A percentile compares a stretch with the other conserved stretches of the same genome.
phyloP scores from a whole-genome alignment of 345 rosid species.

The Camelina sativa region DNA sequence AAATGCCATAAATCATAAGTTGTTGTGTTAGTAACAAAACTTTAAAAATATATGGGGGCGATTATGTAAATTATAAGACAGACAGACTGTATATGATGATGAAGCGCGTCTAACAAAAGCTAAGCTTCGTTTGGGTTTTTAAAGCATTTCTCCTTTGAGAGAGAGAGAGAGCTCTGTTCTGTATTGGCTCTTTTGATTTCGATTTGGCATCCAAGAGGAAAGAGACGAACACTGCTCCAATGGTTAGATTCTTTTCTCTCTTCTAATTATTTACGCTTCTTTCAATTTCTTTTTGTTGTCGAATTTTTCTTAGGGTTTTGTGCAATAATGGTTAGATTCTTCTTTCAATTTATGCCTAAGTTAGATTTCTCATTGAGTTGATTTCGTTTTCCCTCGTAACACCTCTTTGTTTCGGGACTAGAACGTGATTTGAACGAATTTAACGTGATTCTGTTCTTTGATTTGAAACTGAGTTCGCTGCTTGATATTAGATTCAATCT shows the following conservation, averaged over 20 bases:
- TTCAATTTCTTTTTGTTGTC: neutral
- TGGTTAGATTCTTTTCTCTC: constrained; percentile 35
- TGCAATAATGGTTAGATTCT: neutral
- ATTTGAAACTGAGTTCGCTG: constrained; percentile 4
- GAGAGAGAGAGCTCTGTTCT: constrained; percentile 1
- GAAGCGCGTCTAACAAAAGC: constrained; percentile 39
- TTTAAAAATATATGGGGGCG: neutral
- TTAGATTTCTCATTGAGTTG: neutral
- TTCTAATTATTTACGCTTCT: neutral
- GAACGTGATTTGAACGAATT: constrained; percentile 1
- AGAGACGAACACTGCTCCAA: constrained; percentile 32
- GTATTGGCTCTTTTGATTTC: neutral
- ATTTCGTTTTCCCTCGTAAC: neutral
- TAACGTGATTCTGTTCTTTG: neutral
- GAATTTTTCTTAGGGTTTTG: constrained; percentile 28
- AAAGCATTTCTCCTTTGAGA: constrained; percentile 2
- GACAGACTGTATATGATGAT: neutral
- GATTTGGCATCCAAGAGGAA: constrained; percentile 23
- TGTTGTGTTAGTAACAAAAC: neutral
- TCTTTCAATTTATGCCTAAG: neutral
- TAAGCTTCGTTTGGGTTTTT: constrained; percentile 7
- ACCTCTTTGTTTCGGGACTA: neutral
- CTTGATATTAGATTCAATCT: constrained; percentile 16
- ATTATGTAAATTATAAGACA: constrained; percentile 13
- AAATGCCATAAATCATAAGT: neutral